Conservation (phyloP, 495 filamentous ascomycete genomes). For the Glonium stellatum region DNA sequence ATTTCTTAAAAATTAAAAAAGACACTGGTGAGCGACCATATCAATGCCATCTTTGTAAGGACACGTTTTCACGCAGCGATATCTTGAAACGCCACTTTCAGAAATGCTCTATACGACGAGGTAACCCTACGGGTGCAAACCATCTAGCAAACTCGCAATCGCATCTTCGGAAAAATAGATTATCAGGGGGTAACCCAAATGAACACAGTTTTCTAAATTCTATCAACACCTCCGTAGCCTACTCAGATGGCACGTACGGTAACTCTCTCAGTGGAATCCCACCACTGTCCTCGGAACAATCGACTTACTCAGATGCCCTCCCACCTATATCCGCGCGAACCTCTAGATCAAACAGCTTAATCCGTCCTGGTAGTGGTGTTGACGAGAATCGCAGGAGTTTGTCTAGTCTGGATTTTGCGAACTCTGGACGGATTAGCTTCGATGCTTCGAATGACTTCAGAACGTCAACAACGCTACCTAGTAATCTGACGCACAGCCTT, state of each 20-base stretch:
- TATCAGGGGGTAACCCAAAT: slow-evolving; percentile 12
- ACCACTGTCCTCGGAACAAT: slow-evolving; percentile 12
- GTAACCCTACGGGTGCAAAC: slow-evolving; percentile 85
- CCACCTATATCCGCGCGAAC: slow-evolving; percentile 25
- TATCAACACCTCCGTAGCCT: slow-evolving; percentile 17
- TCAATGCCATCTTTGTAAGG: slow-evolving; percentile 91
- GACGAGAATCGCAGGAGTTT: slow-evolving; percentile 27
- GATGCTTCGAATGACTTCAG: slow-evolving; percentile 17
- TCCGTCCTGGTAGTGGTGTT: slow-evolving; percentile 20
- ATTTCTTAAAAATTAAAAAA: slow-evolving; percentile 32
- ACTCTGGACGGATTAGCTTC: slow-evolving; percentile 12
- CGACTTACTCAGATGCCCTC: slow-evolving; percentile 16
- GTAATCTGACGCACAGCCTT: slow-evolving; percentile 16
- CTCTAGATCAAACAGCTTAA: slow-evolving; percentile 28
- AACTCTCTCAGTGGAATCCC: slow-evolving; percentile 16
- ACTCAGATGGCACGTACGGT: slow-evolving; percentile 18
- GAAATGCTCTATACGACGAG: slow-evolving; percentile 91
- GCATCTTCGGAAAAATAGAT: slow-evolving; percentile 61
- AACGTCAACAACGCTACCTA: slow-evolving; percentile 3
- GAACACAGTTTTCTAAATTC: slow-evolving; percentile 19
- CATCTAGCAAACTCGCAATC: slow-evolving; percentile 88
- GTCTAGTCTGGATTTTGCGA: slow-evolving; percentile 19
- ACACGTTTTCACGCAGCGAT: slow-evolving; percentile 97
- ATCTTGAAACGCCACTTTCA: slow-evolving; percentile 98
- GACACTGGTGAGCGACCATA: slow-evolving; percentile 96